Percentiles rank a stretch among this genome's conserved stretches.
These are phyloP conservation scores for Diaporthe sp. DNA, from an alignment of 2,329 filamentous ascomycete species.

Conservation along the genomic window DNA sequence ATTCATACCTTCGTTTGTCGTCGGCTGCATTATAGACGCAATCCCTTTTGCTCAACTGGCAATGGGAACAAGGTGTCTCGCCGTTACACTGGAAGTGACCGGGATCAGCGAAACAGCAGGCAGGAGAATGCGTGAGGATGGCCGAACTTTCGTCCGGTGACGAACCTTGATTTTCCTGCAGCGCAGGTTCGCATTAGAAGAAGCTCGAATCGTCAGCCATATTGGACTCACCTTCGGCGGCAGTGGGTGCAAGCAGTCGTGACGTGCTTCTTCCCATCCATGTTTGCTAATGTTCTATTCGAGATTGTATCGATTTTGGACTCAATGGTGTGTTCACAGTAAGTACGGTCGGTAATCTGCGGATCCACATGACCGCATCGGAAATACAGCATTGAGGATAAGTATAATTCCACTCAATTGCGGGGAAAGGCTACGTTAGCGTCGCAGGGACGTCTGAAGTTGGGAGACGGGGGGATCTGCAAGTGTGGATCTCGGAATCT, in stretches of 20 bases:
- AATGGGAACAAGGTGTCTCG: slow-evolving; percentile 3
- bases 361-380: not conserved
- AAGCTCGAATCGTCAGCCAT: no score
- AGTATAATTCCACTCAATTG: not conserved
- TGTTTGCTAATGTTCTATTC: not conserved
- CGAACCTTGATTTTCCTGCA: slow-evolving; percentile 17
- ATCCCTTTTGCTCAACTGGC: not conserved
- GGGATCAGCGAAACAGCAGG: not conserved
- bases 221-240: slow-evolving; percentile 1
- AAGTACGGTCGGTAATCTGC: not conserved
- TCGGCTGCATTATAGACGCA: slow-evolving; percentile 12
- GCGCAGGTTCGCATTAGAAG: not conserved
- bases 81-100: not conserved
- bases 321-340: not conserved
- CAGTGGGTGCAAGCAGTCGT: slow-evolving; percentile 12
- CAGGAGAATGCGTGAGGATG: not conserved
- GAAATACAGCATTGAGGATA: not conserved
- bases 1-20: not conserved
- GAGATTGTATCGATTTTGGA: not conserved
- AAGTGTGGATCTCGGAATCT: not conserved
- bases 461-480: slow-evolving; percentile 3
- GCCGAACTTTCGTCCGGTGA: not conserved
- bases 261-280: slow-evolving; percentile 20
- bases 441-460: not conserved
- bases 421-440: not conserved